A percentile compares a stretch with the other conserved stretches of the same genome.
These are phyloP conservation scores for Talaromyces borbonicus DNA, from an alignment of 495 filamentous ascomycete genomes.

Conservation along the genomic window DNA sequence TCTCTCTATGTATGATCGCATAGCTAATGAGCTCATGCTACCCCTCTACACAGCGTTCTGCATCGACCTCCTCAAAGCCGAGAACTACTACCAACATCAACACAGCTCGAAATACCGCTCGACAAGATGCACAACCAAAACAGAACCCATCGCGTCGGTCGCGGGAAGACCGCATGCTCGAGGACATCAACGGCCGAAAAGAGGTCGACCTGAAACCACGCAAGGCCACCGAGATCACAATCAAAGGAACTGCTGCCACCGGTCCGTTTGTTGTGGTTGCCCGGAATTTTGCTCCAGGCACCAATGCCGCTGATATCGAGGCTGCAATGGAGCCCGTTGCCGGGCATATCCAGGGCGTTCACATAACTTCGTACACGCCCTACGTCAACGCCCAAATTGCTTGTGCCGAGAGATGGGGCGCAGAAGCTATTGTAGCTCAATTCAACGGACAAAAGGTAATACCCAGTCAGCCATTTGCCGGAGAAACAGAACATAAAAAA, in stretches of 20 bases:
- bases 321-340: slow-evolving; percentile 66
- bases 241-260: slow-evolving; percentile 64
- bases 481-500: too few relatives aligned
- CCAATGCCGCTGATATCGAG: slow-evolving; percentile 90
- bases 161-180: slow-evolving; percentile 28
- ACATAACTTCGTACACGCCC: slow-evolving; percentile 57
- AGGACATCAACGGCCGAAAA: slow-evolving; percentile 20
- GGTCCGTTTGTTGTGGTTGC: slow-evolving; percentile 71
- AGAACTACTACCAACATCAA: slow-evolving; percentile 20
- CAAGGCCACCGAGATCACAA: slow-evolving; percentile 48
- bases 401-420: slow-evolving; percentile 66
- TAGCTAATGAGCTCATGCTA: background rate
- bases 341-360: slow-evolving; percentile 62
- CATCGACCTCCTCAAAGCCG: slow-evolving; percentile 29
- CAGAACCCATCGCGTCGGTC: slow-evolving; percentile 19
- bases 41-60: slow-evolving; percentile 25
- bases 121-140: slow-evolving; percentile 11
- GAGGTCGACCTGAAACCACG: slow-evolving; percentile 19
- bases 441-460: slow-evolving; percentile 89
- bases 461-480: too few relatives aligned
- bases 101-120: slow-evolving; percentile 1
- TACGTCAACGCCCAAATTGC: slow-evolving; percentile 80
- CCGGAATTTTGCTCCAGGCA: slow-evolving; percentile 85
- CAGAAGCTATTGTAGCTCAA: slow-evolving; percentile 68
- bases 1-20: slow-evolving; percentile 5